Conservation (phyloP, 352 stramenopile genomes). For the Globisporangium heterothallicum region DNA sequence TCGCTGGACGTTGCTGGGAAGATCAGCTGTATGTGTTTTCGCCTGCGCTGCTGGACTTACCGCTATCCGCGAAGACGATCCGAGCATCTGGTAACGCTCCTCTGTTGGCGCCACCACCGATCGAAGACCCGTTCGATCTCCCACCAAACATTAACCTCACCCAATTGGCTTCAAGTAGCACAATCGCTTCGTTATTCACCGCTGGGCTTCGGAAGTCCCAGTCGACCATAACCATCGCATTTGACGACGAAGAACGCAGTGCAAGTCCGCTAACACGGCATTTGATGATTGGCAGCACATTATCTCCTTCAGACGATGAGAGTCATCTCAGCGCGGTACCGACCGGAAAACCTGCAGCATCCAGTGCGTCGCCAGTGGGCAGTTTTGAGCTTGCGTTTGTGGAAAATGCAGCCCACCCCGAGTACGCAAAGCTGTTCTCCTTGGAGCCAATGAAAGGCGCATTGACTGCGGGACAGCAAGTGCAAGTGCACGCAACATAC, state of each 20-base stretch:
- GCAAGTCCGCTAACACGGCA: slow-evolving; percentile 6
- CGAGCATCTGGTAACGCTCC: not conserved
- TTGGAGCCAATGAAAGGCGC: slow-evolving; percentile 64
- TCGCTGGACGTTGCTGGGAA: slow-evolving; percentile 70
- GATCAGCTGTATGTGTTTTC: slow-evolving; percentile 70
- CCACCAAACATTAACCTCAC: slow-evolving; percentile 39
- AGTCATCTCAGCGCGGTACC: not conserved
- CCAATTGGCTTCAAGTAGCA: slow-evolving; percentile 13
- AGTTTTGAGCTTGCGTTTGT: slow-evolving; percentile 68
- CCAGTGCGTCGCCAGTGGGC: slow-evolving; percentile 13
- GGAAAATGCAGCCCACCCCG: slow-evolving; percentile 29
- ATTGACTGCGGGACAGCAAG: slow-evolving; percentile 45
- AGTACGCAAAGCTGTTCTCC: slow-evolving; percentile 49
- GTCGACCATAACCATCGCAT: slow-evolving; percentile 36
- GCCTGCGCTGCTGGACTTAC: slow-evolving; percentile 10
- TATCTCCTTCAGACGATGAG: slow-evolving; percentile 17
- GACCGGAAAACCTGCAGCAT: not conserved
- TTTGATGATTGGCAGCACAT: slow-evolving; percentile 48
- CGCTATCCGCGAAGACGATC: slow-evolving; percentile 7
- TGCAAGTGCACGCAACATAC: slow-evolving; percentile 55
- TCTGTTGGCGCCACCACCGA: slow-evolving; percentile 5
- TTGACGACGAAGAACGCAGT: slow-evolving; percentile 15
- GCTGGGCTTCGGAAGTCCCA: slow-evolving; percentile 40
- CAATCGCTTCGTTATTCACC: slow-evolving; percentile 12
- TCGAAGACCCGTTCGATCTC: slow-evolving; percentile 73